phyloP scores from a whole-genome alignment of 192 early-diverging fungal species.

The Funneliformis mosseae region DNA sequence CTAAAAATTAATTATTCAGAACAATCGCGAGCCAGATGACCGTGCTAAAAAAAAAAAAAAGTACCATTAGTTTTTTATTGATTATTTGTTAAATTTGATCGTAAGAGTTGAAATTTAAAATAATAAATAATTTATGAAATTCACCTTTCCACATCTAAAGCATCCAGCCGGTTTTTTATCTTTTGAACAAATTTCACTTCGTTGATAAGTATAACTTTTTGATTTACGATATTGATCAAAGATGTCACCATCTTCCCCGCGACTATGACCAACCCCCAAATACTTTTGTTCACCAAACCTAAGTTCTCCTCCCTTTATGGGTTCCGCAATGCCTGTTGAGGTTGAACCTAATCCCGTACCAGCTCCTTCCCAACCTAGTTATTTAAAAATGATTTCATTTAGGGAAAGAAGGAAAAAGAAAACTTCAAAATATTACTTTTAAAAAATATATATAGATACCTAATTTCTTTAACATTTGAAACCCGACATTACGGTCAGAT shows the following conservation, averaged over 20 bases:
- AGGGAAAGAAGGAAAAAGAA: too few species aligned
- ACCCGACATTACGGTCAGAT: slow-evolving; percentile 34
- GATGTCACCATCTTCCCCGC: slow-evolving; percentile 26
- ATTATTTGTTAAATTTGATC: too few species aligned
- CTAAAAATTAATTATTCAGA: background rate
- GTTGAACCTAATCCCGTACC: slow-evolving; percentile 29
- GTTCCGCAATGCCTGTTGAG: slow-evolving; percentile 25
- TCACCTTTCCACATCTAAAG: slow-evolving; percentile 33
- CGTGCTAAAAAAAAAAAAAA: background rate
- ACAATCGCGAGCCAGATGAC: background rate
- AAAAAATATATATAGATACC: too few species aligned
- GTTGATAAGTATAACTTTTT: slow-evolving; percentile 36
- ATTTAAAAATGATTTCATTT: background rate
- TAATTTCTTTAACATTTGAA: slow-evolving; percentile 34
- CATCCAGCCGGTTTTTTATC: slow-evolving; percentile 33
- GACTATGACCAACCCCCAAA: slow-evolving; percentile 29
- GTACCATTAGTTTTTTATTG: too few species aligned
- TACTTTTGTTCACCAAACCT: slow-evolving; percentile 32
- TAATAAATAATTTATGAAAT: background rate
- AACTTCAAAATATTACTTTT: too few species aligned
- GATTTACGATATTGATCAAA: slow-evolving; percentile 36
- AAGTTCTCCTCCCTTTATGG: slow-evolving; percentile 31
- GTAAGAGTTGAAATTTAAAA: background rate
- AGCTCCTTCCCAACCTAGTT: slow-evolving; percentile 32
- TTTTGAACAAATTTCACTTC: slow-evolving; percentile 26